Evolutionary conservation across 345 rosid species (phyloP), one percentile per base, ranked within the genome.

Genomic region (Eucalyptus globulus): DNA sequence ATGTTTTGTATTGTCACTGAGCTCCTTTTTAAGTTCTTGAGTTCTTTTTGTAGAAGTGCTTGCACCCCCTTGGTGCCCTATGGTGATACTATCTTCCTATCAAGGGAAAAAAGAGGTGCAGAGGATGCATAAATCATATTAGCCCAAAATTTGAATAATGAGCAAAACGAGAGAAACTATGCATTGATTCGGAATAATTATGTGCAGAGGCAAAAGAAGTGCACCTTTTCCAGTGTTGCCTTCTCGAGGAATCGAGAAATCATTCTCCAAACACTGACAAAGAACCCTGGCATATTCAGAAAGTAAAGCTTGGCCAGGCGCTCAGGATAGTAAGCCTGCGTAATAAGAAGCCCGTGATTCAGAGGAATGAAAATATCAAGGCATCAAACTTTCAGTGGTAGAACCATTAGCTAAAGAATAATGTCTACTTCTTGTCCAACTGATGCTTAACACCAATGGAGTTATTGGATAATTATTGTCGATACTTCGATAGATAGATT

Each of bases 291-390:
- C 99, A 97, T 97, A 56, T 95, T 91, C 89, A 97, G 90, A 89
- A 97, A 87, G 94, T 87, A 96, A 87, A 91, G 88, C 92, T 94
- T 97, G 21, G 92, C 95, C 58, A 97, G 94, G 83, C 99, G 97
- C 91, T 97, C 99, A 21, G 99, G 99, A 92, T 94, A 97, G 92
- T 97, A 97, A 88, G 98, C 93, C 99, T 97, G 93, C 92, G 87
- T 10, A 19, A 72, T 3, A 72, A 37, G 83, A 72, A 37, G 27
- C 83, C 43, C 3, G 5, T 72, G 83, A 72, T 72, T 72, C 17
- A 49, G 86, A 89, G 40, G 45, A 22, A 80, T 19, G 65, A 14
- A 21, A 21, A 10, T 27, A 45, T 54, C 27, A 62, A 49, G 4
- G 26, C 12, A 53, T 24, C 27, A 2, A 49, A 69, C 21, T n/a